Percentiles rank a stretch among this genome's conserved stretches.
These are phyloP conservation scores for Noccaea bulbosa DNA, from an alignment of 345 rosid species.

Conservation along the genomic window DNA sequence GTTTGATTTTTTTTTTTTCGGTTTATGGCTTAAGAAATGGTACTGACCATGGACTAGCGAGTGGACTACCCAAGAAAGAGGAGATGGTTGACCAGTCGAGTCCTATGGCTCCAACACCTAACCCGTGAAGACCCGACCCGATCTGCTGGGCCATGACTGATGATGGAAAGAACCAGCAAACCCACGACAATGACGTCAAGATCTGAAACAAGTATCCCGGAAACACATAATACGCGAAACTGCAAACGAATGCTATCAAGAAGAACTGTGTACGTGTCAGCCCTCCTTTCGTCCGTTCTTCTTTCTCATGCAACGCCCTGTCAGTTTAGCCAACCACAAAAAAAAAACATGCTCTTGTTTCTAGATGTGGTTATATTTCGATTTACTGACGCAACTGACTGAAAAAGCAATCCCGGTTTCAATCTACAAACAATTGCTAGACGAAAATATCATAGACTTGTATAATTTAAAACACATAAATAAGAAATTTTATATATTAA, in stretches of 20 bases:
- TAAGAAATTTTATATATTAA: not conserved
- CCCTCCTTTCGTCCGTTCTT: slow-evolving; percentile 69
- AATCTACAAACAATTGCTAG: slow-evolving; percentile 1
- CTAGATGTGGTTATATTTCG: not conserved
- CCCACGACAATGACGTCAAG: slow-evolving; percentile 91
- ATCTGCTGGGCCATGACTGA: slow-evolving; percentile 87
- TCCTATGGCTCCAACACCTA: slow-evolving; percentile 76
- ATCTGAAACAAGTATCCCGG: slow-evolving; percentile 89
- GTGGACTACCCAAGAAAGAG: slow-evolving; percentile 94
- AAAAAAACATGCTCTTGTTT: not conserved
- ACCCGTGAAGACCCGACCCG: slow-evolving; percentile 93
- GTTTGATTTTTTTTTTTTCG: not conserved
- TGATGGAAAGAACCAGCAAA: slow-evolving; percentile 83
- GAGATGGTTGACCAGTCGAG: slow-evolving; percentile 96
- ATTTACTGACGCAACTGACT: not conserved
- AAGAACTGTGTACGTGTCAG: slow-evolving; percentile 88
- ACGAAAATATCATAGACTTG: slow-evolving; percentile 3
- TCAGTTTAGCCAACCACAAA: slow-evolving; percentile 15
- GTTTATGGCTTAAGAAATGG: not conserved
- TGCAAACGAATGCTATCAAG: slow-evolving; percentile 74
- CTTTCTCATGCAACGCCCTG: slow-evolving; percentile 92
- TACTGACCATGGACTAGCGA: slow-evolving; percentile 91
- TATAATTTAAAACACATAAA: slow-evolving; percentile 7
- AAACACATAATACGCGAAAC: slow-evolving; percentile 87
- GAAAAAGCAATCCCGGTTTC: not conserved